Percentiles rank a stretch among this genome's conserved stretches.
Evolutionary conservation across 768 basidiomycete species (phyloP).

Genomic region (Hydnomerulius pinastri): DNA sequence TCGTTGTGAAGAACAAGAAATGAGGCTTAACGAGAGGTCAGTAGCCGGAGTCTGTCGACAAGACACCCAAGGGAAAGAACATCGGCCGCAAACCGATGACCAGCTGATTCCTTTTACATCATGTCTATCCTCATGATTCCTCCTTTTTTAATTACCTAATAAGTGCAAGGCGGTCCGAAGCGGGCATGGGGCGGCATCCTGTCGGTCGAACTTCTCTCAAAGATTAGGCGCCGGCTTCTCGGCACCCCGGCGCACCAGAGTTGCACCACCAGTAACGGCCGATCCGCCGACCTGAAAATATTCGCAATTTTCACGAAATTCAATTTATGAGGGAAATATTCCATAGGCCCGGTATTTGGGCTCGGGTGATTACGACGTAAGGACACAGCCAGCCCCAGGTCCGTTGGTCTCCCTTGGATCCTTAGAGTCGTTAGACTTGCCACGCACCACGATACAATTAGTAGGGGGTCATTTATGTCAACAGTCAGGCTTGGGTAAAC

Average conservation of each 20-base stretch:
- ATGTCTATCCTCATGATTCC: not conserved
- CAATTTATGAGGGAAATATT: conserved; percentile 9
- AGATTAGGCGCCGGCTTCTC: not conserved
- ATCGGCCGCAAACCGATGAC: conserved; percentile 23
- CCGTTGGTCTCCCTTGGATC: not conserved
- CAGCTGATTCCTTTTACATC: conserved; percentile 14
- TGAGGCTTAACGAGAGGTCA: not conserved
- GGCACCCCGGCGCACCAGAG: conserved; percentile 1
- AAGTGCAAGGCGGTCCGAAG: not conserved
- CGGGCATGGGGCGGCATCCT: not conserved
- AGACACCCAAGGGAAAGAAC: conserved; percentile 10
- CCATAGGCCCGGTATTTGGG: conserved; percentile 5
- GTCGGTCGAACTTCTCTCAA: not conserved
- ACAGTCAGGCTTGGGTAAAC: not conserved
- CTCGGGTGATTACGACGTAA: not conserved
- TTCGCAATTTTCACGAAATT: not conserved
- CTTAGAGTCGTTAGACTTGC: too few relatives aligned
- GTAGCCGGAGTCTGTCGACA: not conserved
- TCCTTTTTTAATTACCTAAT: conserved; percentile 9
- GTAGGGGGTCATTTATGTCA: not conserved
- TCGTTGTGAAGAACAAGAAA: not conserved
- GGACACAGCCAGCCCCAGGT: not conserved
- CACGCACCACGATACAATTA: conserved; percentile 2
- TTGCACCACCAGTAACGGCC: not conserved
- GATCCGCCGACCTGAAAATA: not conserved